Base-by-base conservation (phyloP, 352 stramenopile species). In the Globisporangium parvum region DNA sequence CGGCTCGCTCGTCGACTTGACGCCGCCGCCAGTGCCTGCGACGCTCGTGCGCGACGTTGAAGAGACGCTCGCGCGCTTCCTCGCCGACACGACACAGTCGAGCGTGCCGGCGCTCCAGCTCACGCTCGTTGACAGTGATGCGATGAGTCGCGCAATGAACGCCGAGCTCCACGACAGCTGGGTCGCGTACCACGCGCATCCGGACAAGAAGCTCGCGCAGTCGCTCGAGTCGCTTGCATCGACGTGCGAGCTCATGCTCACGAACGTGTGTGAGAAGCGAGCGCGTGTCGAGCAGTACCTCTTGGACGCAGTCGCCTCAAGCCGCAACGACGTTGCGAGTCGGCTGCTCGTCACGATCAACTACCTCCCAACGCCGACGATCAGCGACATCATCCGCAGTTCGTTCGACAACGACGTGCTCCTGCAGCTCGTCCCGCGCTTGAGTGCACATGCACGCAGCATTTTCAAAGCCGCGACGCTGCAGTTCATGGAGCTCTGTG, bases 401-500 rank as follows among this genome's bases (percentile, higher is more conserved):
- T 55, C 60, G 20, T 65, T 81, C 20, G 69, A 84, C 44, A 42
- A 65, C 0, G 59, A 73, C 17, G 57, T 60, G 1, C 24, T 88
- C 8, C 41, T 66, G 3, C 63, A 65, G 10, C 23, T 85, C 6
- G 54, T 28, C 1, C 69, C 69, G 4, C 65, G 57, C 11, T 45
- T 85, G 5, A 70, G 48, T 28, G 6, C 51, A 9, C n/a, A 55
- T 1, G 35, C 53, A 8, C 53, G 67, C 24, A 6, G 42, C 0
- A 5, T 20, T 0, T 82, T 80, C 45, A 68, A 69, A 18, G 33
- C 52, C 17, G 53, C 42, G 0, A 40, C 58, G 18, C 21, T 81
- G 1, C 45, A 21, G 23, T 74, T 70, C 4, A 71, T 92, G 64
- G 70, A 82, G 49, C 47, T 92, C 0, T 93, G 82, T 47, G 80